Evolutionary conservation across 2,329 filamentous ascomycete species (phyloP), one percentile per base, ranked within the genome.

Genomic region (Pseudovirgaria hyperparasitica): DNA sequence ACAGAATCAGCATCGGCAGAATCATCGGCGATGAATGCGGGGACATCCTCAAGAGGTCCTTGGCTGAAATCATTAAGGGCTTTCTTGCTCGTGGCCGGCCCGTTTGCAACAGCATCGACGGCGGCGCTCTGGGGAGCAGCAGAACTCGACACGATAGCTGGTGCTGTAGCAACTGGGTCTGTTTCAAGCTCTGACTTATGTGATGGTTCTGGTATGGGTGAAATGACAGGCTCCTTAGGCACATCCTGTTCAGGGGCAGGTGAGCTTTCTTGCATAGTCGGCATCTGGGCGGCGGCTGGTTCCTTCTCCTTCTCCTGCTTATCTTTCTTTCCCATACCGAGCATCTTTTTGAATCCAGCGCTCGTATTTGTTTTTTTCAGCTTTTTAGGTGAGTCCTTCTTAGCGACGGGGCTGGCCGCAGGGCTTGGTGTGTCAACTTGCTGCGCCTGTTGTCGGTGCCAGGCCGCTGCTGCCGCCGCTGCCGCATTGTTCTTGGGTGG

Each of bases 31-130:
- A 72, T 65, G 45, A 92, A 92, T 1, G 85, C 82, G 3, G 90
- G 87, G 50, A 90, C 80, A 30, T 96, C 85, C 7, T 70, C 55
- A 14, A 94, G 66, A 2, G 90, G 90, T 2, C 86, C 90, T 56
- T 96, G 87, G 44, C 90, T 80, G 46, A 96, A 96, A 14, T 62
- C 63, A 10, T 67, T 68, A 43, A 76, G 75, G 30, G 76, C 75
- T 8, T 66, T 55, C 1, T 65, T 73, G 41, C 72, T 69, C 19
- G 76, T 63, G 4, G 66, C 69, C 5, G 78, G 77, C 4, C 72
- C 48, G 19, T 57, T 54, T 14, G 65, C 58, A 10, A 63, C 57
- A 8, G 62, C 56, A 26, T 62, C 59, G 25, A 65, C 63, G 5
- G 32, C 33, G 16, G 44, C 37, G 12, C 36, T 37, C 2, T 32